Evolutionary conservation across 2,329 filamentous ascomycete genomes (phyloP), one percentile per base, ranked within the genome.

Genomic region (Ceratocystis harringtonii): DNA sequence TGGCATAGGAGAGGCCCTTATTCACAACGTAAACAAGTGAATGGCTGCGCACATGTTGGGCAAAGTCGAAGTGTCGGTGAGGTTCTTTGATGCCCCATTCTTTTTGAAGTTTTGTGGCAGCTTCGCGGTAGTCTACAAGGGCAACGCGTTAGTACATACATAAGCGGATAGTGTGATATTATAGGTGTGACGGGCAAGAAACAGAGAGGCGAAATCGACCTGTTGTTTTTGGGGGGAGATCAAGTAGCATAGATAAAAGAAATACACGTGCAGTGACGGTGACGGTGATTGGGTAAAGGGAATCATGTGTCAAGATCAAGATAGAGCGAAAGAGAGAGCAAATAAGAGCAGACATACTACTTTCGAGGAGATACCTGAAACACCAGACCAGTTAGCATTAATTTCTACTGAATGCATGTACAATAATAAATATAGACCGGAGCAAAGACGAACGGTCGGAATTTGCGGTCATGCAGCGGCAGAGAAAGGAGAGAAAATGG

Each of bases 31-130:
- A 80, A 66, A 87, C 82, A 71, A 87, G 77, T 70, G 84, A 83
- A 75, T 85, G 83, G 70, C 79, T 81, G 74, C 84, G 80, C 74
- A 87, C 83, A 75, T 86, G 80, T 71, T 79, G 81, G 72, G 84
- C 84, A 74, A 86, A 87, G 68, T 80, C 77, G 68, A 87, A 81
- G 68, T 84, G 77, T 71, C 80, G 79, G 73, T 86, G 82, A 70
- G 84, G 84, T 74, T 82, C 78, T 71, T 79, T 77, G 69, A 84
- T 76, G 74, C 84, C 80, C 84, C 84, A 87, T 76, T 87, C 84
- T 73, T 86, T 85, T 72, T 86, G 83, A 70, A 87, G 82, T 73
- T 84, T 85, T 75, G 82, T 80, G 65, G 84, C 84, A 55, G 84
- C 85, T 74, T 86, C 84, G 75, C 81, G 80, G 77, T 85, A 87